Evolutionary conservation across 495 filamentous ascomycete species (phyloP).

Genomic region (Neurospora hispaniola): DNA sequence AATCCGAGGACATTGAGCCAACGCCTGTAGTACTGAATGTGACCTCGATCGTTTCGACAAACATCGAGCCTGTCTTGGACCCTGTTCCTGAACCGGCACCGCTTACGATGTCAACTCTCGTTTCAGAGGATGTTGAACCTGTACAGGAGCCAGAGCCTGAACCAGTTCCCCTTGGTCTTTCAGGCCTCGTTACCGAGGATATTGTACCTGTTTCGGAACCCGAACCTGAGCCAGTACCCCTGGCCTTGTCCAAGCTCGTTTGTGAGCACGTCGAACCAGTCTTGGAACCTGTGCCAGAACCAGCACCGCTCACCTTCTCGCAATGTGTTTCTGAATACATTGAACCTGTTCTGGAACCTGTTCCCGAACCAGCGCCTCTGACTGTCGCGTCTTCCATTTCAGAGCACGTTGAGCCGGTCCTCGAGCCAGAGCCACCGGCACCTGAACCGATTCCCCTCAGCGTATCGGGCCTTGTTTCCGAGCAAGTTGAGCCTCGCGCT

Average conservation of each 20-base stretch:
- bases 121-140: conserved; percentile 21
- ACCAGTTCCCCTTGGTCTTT: conserved; percentile 10
- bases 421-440: conserved; percentile 12
- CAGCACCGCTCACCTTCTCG: conserved; percentile 7
- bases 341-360: conserved; percentile 15
- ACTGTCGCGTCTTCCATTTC: conserved; percentile 15
- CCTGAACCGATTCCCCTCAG: conserved; percentile 3
- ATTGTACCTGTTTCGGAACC: conserved; percentile 10
- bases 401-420: conserved; percentile 18
- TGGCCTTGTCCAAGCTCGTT: conserved; percentile 11
- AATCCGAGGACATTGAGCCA: conserved; percentile 19
- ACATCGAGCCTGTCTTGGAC: conserved; percentile 17
- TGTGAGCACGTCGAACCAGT: conserved; percentile 9
- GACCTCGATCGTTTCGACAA: conserved; percentile 13
- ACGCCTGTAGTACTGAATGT: conserved; percentile 3
- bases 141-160: conserved; percentile 10
- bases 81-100: conserved; percentile 6
- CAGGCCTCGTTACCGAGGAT: not conserved
- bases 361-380: conserved; percentile 9
- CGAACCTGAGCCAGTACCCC: conserved; percentile 2
- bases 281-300: conserved; percentile 2
- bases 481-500: conserved; percentile 14
- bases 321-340: conserved; percentile 10
- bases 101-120: conserved; percentile 14
- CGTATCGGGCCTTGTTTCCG: conserved; percentile 6